Conservation (phyloP, 352 stramenopile genomes). For the Phytophthora pini region DNA sequence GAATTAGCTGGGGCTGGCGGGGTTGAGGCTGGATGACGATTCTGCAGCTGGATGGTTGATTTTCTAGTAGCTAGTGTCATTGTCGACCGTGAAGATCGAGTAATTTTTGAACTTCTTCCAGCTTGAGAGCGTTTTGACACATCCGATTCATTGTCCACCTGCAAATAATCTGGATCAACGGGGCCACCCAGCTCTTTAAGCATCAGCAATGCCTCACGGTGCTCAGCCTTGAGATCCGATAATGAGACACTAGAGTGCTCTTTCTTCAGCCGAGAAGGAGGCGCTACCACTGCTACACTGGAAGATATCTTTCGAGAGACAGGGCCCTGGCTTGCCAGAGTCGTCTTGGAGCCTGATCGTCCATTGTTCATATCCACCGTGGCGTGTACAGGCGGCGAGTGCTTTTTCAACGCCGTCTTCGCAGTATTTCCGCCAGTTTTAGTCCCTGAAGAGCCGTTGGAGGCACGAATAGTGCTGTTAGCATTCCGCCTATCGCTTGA, state of each 20-base stretch:
- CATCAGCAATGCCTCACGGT: conserved; percentile 73
- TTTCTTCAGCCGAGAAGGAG: conserved; percentile 19
- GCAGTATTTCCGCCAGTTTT: conserved; percentile 8
- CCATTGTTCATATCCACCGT: conserved; percentile 15
- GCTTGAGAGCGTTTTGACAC: conserved; percentile 1
- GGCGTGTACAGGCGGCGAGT: conserved; percentile 2
- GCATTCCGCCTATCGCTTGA: not conserved
- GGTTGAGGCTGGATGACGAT: not conserved
- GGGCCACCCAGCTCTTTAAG: conserved; percentile 76
- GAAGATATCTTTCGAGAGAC: conserved; percentile 12
- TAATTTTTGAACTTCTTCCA: not conserved
- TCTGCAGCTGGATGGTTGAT: conserved; percentile 10
- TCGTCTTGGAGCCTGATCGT: conserved; percentile 9
- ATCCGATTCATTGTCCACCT: conserved; percentile 17
- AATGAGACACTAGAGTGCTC: conserved; percentile 69
- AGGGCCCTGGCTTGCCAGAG: conserved; percentile 1
- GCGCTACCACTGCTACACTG: not conserved
- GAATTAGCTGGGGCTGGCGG: conserved; percentile 24
- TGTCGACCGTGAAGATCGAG: conserved; percentile 3
- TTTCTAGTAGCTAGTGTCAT: not conserved
- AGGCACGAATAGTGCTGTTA: conserved; percentile 16
- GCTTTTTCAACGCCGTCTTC: conserved; percentile 7
- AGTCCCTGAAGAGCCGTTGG: conserved; percentile 23
- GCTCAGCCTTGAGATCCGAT: conserved; percentile 76
- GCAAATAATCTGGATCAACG: conserved; percentile 48